phyloP scores from a whole-genome alignment of 768 basidiomycete genomes.

The Calvatia gigantea region DNA sequence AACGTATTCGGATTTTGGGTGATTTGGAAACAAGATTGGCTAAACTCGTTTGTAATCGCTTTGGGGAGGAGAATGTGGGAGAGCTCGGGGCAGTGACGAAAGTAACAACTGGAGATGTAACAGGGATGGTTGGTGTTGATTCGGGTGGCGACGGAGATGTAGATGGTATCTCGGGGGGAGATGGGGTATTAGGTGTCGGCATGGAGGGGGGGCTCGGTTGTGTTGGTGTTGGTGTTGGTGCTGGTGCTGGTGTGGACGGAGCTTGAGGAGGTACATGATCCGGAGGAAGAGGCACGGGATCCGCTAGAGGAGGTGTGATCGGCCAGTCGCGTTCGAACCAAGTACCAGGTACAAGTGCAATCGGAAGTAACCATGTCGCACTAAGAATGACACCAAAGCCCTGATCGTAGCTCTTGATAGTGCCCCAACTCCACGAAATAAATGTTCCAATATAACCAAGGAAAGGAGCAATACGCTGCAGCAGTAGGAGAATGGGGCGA shows the following conservation, averaged over 20 bases:
- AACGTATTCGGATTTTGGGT: background rate
- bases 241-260: background rate
- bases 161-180: background rate
- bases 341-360: constrained; percentile 72
- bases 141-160: background rate
- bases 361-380: constrained; percentile 78
- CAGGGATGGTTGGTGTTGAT: background rate
- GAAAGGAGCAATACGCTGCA: constrained; percentile 63
- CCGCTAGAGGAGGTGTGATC: background rate
- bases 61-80: background rate
- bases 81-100: constrained; percentile 3
- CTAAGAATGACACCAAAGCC: constrained; percentile 75
- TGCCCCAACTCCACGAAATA: constrained; percentile 78
- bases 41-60: background rate
- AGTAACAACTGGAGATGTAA: background rate
- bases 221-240: no score
- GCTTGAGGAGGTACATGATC: background rate
- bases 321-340: constrained; percentile 37
- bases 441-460: constrained; percentile 75
- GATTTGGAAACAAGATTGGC: constrained; percentile 5
- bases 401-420: constrained; percentile 68
- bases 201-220: background rate
- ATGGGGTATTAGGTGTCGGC: background rate
- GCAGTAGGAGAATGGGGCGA: constrained; percentile 52
- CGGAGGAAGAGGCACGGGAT: background rate